Evolutionary conservation across 495 filamentous ascomycete species (phyloP), one percentile per base, ranked within the genome.

Genomic region (Hypoxylon cercidicola): DNA sequence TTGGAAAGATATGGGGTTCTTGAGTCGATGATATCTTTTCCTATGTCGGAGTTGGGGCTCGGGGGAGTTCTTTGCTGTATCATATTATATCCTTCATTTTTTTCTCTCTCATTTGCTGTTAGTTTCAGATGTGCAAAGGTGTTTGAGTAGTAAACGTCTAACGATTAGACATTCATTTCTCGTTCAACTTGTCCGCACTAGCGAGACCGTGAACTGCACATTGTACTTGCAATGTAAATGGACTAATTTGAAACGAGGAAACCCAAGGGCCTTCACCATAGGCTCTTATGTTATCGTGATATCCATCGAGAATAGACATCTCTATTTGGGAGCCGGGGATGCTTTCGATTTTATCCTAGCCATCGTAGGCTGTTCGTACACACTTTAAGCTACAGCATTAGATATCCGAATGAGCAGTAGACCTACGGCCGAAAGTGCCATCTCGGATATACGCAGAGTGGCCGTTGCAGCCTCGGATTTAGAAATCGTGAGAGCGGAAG

Each of bases 1-100:
- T 12, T 85, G 81, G 80, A 81, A 76, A 62, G 69, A 75, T 15
- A 65, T 54, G 30, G 72, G 72, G 0, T 72, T 67, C 35, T 37
- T 70, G 34, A 55, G 51, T 60, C 50, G 6, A 55, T 54, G 34
- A 62, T 12, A 16, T 55, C 10, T 46, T 64, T 48, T 54, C 48
- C 18, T 47, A 32, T 57, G 30, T 52, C 15, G 2, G 13, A 12
- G 15, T 41, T 41, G 35, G 11, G 25, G 20, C 43, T 21, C 19
- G 28, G 15, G 37, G 11, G 19, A 25, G 13, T 16, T 44, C 43
- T 21, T 23, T 25, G 32, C 35, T 59, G 32, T 51, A 50, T 35
- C 39, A 40, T 59, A 9, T 37, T 41, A 48, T 59, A 59, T 35
- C 55, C 55, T 51, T 51, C 35, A 50, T 50, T 50, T 59, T 20